phyloP scores from a whole-genome alignment of 2,329 filamentous ascomycete genomes.

The Metarhizium album region DNA sequence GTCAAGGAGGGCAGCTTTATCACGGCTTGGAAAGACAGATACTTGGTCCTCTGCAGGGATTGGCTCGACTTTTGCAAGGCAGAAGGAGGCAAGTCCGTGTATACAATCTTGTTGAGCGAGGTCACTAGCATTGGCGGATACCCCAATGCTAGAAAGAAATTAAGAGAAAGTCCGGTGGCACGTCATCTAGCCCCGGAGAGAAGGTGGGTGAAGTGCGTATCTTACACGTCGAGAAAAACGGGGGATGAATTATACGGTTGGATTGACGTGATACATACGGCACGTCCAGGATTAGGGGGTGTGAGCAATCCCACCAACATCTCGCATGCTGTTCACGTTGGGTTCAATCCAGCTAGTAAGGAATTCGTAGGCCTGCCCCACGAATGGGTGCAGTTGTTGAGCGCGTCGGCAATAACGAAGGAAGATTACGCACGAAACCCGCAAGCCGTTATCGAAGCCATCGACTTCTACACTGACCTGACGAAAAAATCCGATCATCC shows the following conservation, averaged over 20 bases:
- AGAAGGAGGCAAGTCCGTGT: constrained; percentile 72
- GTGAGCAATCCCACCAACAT: constrained; percentile 98
- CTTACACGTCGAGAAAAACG: constrained; percentile 79
- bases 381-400: constrained; percentile 92
- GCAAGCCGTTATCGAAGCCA: constrained; percentile 66
- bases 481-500: constrained; percentile 63
- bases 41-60: constrained; percentile 79
- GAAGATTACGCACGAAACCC: constrained; percentile 97
- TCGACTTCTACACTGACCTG: constrained; percentile 76
- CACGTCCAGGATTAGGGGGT: constrained; percentile 93
- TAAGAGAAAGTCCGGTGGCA: constrained; percentile 57
- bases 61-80: constrained; percentile 89
- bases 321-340: constrained; percentile 88
- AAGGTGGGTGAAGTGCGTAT: constrained; percentile 71
- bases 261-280: constrained; percentile 93
- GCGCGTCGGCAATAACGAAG: constrained; percentile 90
- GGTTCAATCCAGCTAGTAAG: constrained; percentile 86
- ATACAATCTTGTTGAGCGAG: constrained; percentile 72
- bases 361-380: constrained; percentile 86
- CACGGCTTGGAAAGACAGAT: constrained; percentile 78
- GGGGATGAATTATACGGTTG: constrained; percentile 96
- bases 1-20: constrained; percentile 85
- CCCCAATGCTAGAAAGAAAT: constrained; percentile 93
- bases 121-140: constrained; percentile 79
- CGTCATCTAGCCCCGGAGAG: constrained; percentile 59